These are phyloP conservation scores for Penicillium sclerotigenum DNA, from an alignment of 2,329 filamentous ascomycete species.

Conservation along the genomic window DNA sequence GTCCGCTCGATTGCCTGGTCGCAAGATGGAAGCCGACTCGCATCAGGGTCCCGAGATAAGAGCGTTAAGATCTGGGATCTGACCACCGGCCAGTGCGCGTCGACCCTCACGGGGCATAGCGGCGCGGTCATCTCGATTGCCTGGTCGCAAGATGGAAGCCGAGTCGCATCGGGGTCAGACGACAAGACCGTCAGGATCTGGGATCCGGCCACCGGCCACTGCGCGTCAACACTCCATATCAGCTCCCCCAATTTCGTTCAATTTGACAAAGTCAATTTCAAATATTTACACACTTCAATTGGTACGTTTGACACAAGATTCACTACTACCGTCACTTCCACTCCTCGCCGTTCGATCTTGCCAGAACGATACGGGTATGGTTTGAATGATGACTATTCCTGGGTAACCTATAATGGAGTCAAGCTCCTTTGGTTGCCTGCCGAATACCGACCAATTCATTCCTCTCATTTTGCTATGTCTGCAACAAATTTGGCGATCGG, in stretches of 20 bases:
- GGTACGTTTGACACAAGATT: too few relatives aligned
- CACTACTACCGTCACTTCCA: too few relatives aligned
- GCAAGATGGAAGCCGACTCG: neutral
- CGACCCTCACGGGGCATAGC: neutral
- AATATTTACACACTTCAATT: too few relatives aligned
- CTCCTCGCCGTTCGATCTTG: too few relatives aligned
- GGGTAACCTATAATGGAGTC: conserved; percentile 2
- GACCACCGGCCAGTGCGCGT: too few relatives aligned
- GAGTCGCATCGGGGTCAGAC: neutral
- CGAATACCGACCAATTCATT: neutral
- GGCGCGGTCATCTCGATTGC: neutral
- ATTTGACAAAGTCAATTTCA: too few relatives aligned
- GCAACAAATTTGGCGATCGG: neutral
- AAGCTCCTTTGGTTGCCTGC: conserved; percentile 3
- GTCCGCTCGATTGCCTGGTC: neutral
- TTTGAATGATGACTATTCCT: neutral
- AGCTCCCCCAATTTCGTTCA: too few relatives aligned
- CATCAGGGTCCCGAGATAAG: neutral
- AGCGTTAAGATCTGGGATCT: too few relatives aligned
- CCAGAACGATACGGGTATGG: conserved; percentile 12
- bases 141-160: neutral
- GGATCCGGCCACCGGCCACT: too few relatives aligned
- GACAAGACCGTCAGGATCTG: too few relatives aligned
- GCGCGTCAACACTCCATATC: too few relatives aligned
- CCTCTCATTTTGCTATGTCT: neutral